Percentiles rank a stretch among this genome's conserved stretches.
Conservation (phyloP, 164 flowering plant genomes). For the Kingdonia uniflora region DNA sequence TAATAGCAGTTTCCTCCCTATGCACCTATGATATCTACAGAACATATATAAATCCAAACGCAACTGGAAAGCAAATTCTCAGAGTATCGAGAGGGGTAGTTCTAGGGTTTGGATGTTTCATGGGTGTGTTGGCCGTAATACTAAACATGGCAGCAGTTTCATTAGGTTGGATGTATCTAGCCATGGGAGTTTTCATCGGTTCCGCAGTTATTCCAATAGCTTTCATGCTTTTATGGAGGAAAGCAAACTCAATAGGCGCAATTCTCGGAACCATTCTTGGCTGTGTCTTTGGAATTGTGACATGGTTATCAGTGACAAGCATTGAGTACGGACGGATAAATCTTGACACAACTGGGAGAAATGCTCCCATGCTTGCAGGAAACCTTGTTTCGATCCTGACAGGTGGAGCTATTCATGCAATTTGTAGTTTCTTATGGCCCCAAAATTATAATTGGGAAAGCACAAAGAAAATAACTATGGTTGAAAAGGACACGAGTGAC, state of each 20-base stretch:
- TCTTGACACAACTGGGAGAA: constrained; percentile 87
- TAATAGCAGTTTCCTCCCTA: constrained; percentile 85
- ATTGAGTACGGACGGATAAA: constrained; percentile 64
- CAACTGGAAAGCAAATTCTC: constrained; percentile 75
- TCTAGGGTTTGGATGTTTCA: constrained; percentile 78
- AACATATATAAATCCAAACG: constrained; percentile 76
- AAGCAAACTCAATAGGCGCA: constrained; percentile 80
- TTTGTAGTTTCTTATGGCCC: constrained; percentile 57
- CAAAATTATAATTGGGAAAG: constrained; percentile 86
- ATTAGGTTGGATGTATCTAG: constrained; percentile 94
- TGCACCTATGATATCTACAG: constrained; percentile 95
- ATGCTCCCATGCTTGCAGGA: constrained; percentile 95
- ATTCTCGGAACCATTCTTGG: constrained; percentile 56
- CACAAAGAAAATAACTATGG: constrained; percentile 67
- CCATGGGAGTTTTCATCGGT: constrained; percentile 85
- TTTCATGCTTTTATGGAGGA: constrained; percentile 87
- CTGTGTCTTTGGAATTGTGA: constrained; percentile 58
- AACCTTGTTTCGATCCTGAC: constrained; percentile 78
- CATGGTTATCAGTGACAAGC: constrained; percentile 62
- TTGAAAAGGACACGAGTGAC: constrained; percentile 62
- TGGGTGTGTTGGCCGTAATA: constrained; percentile 82
- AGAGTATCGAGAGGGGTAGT: constrained; percentile 62
- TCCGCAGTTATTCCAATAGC: constrained; percentile 90
- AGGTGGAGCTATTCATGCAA: constrained; percentile 75
- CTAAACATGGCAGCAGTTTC: constrained; percentile 90